A percentile compares a stretch with the other conserved stretches of the same genome.
phyloP scores from a whole-genome alignment of 768 basidiomycete species.

The Trametes meyenii region DNA sequence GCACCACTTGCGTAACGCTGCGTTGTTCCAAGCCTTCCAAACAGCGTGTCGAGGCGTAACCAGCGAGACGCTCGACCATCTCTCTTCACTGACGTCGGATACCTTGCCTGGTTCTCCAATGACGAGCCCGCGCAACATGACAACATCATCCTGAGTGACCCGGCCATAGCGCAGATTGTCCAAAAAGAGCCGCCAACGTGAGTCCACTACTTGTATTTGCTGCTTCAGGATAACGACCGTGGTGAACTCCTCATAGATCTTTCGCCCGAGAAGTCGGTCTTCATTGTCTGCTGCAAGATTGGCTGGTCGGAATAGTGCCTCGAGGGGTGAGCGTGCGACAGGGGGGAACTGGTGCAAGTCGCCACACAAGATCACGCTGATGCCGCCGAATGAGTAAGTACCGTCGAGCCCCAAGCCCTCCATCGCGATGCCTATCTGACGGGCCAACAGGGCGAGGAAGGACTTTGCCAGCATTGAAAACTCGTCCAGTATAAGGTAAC shows the following conservation, averaged over 20 bases:
- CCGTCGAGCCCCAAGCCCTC: conserved; percentile 8
- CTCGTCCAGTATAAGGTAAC: conserved; percentile 44
- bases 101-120: conserved; percentile 30
- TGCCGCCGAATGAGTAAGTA: conserved; percentile 37
- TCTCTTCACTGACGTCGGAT: conserved; percentile 20
- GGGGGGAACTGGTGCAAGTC: conserved; percentile 53
- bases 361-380: conserved; percentile 44
- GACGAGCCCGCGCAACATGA: conserved; percentile 31
- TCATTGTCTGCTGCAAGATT: not conserved
- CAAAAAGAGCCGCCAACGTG: conserved; percentile 37
- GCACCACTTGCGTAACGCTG: conserved; percentile 30
- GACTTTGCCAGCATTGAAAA: conserved; percentile 41
- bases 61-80: conserved; percentile 40
- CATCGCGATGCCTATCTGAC: conserved; percentile 22
- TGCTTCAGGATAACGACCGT: conserved; percentile 41
- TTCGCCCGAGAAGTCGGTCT: conserved; percentile 1
- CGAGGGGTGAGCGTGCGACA: conserved; percentile 29
- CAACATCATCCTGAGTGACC: conserved; percentile 31
- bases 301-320: conserved; percentile 29
- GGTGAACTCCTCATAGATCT: conserved; percentile 20
- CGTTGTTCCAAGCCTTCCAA: conserved; percentile 41
- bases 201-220: conserved; percentile 39
- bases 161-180: conserved; percentile 31
- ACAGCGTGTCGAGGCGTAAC: conserved; percentile 44
- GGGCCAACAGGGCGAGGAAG: conserved; percentile 27